These are phyloP conservation scores for Strobilomyces confusus DNA, from an alignment of 768 basidiomycete species.

Conservation along the genomic window DNA sequence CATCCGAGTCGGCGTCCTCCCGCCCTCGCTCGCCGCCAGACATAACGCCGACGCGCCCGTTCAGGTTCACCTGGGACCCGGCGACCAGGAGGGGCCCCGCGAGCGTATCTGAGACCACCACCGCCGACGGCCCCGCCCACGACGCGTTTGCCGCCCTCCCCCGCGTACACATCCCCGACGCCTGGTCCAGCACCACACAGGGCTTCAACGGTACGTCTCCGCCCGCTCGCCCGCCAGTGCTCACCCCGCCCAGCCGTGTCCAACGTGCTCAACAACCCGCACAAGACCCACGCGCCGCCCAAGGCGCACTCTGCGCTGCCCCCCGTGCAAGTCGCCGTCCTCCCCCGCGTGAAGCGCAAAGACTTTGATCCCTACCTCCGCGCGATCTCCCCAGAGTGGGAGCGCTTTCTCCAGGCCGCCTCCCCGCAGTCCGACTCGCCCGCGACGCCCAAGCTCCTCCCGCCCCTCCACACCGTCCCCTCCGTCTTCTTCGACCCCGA, in stretches of 20 bases:
- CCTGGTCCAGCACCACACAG: constrained; percentile 77
- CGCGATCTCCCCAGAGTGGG: constrained; percentile 73
- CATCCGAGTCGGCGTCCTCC: constrained; percentile 59
- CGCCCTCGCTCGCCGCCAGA: constrained; percentile 41
- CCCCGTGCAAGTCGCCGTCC: constrained; percentile 62
- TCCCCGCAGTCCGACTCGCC: constrained; percentile 29
- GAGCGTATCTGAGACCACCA: constrained; percentile 72
- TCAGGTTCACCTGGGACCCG: constrained; percentile 75
- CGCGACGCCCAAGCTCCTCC: constrained; percentile 40
- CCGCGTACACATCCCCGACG: constrained; percentile 42
- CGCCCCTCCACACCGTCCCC: constrained; percentile 74
- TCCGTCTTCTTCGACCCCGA: constrained; percentile 69
- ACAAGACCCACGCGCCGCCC: constrained; percentile 78
- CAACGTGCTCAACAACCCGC: constrained; percentile 88
- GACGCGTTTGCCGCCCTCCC: constrained; percentile 50
- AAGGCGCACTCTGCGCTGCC: constrained; percentile 83
- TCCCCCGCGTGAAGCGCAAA: constrained; percentile 75
- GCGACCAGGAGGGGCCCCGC: constrained; percentile 58
- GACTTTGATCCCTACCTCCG: constrained; percentile 84
- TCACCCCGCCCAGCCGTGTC: constrained; percentile 69
- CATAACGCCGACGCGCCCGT: constrained; percentile 48
- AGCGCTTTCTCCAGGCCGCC: constrained; percentile 53
- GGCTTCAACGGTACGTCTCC: constrained; percentile 78
- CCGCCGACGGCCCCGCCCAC: constrained; percentile 56
- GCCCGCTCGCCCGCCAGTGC: background rate